Conservation (phyloP, 306 rosid species). For the Gynostemma pentaphyllum region DNA sequence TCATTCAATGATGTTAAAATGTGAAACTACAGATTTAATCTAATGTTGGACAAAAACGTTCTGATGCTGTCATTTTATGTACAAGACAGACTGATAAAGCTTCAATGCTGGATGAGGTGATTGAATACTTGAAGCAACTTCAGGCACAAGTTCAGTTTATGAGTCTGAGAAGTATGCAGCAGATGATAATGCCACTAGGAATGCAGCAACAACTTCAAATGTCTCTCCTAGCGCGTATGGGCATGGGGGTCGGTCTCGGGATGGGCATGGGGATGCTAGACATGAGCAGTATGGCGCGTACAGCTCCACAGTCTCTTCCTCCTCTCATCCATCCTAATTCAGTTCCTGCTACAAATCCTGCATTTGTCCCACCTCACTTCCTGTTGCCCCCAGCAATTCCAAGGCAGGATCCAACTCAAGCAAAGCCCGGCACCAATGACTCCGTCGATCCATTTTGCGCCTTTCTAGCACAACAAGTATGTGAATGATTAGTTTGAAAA, state of each 20-base stretch:
- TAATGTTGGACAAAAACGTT: conserved; percentile 1
- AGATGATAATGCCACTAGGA: conserved; percentile 32
- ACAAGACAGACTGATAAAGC: conserved; percentile 41
- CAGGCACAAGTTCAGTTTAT: conserved; percentile 37
- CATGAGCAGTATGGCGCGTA: conserved; percentile 17
- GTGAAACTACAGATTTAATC: not conserved
- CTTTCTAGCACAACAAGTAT: conserved; percentile 31
- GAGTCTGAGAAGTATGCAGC: conserved; percentile 32
- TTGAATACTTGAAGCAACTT: conserved; percentile 36
- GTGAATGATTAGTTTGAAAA: no score
- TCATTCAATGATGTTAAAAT: not conserved
- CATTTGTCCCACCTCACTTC: conserved; percentile 11
- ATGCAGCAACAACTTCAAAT: conserved; percentile 42
- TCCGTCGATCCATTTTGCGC: conserved; percentile 22
- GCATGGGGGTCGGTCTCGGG: conserved; percentile 17
- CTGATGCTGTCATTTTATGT: no score
- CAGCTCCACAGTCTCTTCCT: conserved; percentile 17
- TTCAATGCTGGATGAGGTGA: conserved; percentile 44
- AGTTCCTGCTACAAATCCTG: conserved; percentile 2
- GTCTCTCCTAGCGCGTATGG: conserved; percentile 35
- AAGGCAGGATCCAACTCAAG: conserved; percentile 18
- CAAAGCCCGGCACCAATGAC: conserved; percentile 22
- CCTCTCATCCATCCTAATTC: conserved; percentile 16
- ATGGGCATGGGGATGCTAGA: conserved; percentile 16
- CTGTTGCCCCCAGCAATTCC: conserved; percentile 24